Conservation (phyloP, 371 early-diverging fungal species). For the Enteropsectra breve region DNA sequence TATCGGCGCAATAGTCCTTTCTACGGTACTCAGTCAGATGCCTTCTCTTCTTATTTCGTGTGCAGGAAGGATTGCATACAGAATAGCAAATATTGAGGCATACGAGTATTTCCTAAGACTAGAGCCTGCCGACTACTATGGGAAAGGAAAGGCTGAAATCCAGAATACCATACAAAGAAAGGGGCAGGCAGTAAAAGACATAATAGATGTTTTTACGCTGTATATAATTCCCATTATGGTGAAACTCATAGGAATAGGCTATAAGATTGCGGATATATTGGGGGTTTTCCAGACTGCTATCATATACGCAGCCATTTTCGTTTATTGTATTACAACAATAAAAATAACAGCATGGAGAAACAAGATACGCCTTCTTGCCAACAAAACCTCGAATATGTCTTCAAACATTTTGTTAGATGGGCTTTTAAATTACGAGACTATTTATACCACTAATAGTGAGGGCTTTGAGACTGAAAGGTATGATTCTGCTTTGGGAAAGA, state of each 20-base stretch:
- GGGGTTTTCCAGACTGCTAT: conserved; percentile 27
- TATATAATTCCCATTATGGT: conserved; percentile 39
- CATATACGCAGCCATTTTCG: conserved; percentile 27
- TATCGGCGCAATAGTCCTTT: no score
- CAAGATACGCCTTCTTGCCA: conserved; percentile 43
- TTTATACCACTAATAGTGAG: conserved; percentile 40
- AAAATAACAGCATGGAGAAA: conserved; percentile 51
- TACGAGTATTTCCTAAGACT: conserved; percentile 43
- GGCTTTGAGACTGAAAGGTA: conserved; percentile 42
- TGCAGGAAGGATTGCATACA: conserved; percentile 43
- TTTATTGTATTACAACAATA: conserved; percentile 48
- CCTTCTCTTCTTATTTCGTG: conserved; percentile 41
- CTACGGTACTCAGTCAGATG: conserved; percentile 32
- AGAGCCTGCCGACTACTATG: conserved; percentile 28
- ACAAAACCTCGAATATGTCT: conserved; percentile 36
- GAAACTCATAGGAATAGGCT: conserved; percentile 5
- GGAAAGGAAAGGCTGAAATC: conserved; percentile 47
- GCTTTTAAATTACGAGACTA: conserved; percentile 50
- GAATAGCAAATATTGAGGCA: conserved; percentile 27
- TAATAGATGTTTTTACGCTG: conserved; percentile 51
- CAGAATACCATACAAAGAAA: conserved; percentile 44
- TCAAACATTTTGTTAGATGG: conserved; percentile 44
- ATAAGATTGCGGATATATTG: conserved; percentile 12
- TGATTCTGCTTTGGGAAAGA: conserved; percentile 30
- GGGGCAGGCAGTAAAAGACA: conserved; percentile 52